phyloP scores from a whole-genome alignment of 2,329 filamentous ascomycete genomes.

The Cladosporium sp. region DNA sequence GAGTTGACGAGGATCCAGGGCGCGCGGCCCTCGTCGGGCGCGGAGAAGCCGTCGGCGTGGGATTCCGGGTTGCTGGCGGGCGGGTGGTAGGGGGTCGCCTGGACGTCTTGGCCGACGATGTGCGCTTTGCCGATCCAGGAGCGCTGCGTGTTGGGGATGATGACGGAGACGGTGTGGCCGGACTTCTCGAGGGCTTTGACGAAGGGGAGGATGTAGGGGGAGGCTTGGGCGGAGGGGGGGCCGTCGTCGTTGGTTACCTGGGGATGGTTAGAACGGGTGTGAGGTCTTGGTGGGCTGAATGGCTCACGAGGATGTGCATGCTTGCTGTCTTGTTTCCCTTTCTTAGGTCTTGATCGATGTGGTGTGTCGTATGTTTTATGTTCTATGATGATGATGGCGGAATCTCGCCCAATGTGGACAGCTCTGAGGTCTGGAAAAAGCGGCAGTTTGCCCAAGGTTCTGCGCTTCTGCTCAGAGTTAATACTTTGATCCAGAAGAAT shows the following conservation, averaged over 20 bases:
- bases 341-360: too few species aligned
- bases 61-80: conserved; percentile 27
- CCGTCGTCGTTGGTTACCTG: conserved; percentile 48
- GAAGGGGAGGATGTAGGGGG: conserved; percentile 44
- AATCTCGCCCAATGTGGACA: too few species aligned
- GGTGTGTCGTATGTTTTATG: too few species aligned
- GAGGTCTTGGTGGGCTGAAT: too few species aligned
- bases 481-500: too few species aligned
- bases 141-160: conserved; percentile 82
- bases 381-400: too few species aligned
- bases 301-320: conserved; percentile 5
- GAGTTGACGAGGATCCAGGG: conserved; percentile 47
- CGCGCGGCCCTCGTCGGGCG: conserved; percentile 31
- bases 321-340: neutral
- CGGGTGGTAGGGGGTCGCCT: conserved; percentile 58
- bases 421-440: too few species aligned
- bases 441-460: too few species aligned
- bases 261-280: too few species aligned
- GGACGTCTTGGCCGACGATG: conserved; percentile 73
- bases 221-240: conserved; percentile 44
- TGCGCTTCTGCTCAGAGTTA: too few species aligned
- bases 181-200: conserved; percentile 47
- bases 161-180: conserved; percentile 84
- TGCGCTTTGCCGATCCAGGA: conserved; percentile 99
- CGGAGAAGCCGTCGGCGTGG: conserved; percentile 21